Percentiles rank a stretch among this genome's conserved stretches.
Evolutionary conservation across 495 filamentous ascomycete species (phyloP).

Genomic region (Neurospora sp.): DNA sequence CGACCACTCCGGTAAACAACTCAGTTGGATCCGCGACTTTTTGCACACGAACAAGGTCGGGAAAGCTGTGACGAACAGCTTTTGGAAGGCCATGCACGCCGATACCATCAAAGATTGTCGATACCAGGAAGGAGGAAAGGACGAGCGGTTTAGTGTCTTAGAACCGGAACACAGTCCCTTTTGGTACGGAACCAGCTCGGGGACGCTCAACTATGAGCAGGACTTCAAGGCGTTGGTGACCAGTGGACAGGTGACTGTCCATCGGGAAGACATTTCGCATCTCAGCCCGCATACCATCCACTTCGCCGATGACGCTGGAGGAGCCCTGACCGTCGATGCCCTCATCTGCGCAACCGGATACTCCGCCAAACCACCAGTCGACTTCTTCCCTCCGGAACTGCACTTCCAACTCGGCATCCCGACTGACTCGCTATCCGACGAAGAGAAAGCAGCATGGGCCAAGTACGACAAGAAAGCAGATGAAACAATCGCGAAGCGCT

Average conservation of each 20-base stretch:
- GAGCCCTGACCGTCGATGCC: constrained; percentile 42
- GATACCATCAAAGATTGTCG: constrained; percentile 44
- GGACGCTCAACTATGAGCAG: constrained; percentile 57
- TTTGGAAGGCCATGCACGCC: constrained; percentile 47
- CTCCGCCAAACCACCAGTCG: constrained; percentile 9
- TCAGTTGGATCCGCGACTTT: constrained; percentile 11
- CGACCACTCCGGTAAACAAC: constrained; percentile 10
- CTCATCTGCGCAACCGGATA: constrained; percentile 59
- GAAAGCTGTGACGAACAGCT: constrained; percentile 46
- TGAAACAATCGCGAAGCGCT: constrained; percentile 43
- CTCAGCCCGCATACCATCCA: constrained; percentile 40
- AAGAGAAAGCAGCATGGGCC: constrained; percentile 7
- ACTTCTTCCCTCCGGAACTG: not conserved
- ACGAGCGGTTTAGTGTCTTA: constrained; percentile 39
- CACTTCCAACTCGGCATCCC: constrained; percentile 14
- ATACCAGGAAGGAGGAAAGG: constrained; percentile 22
- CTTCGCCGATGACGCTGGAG: constrained; percentile 27
- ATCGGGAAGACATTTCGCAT: constrained; percentile 50
- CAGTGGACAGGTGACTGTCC: constrained; percentile 46
- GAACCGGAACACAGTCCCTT: constrained; percentile 47
- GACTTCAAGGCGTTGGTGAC: constrained; percentile 51
- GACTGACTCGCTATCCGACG: not conserved
- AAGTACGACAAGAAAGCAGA: constrained; percentile 37
- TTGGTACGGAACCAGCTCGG: constrained; percentile 33
- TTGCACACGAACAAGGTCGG: constrained; percentile 50